Conservation (phyloP, 805 yeast genomes). For the Ogataea nitratoaversa region DNA sequence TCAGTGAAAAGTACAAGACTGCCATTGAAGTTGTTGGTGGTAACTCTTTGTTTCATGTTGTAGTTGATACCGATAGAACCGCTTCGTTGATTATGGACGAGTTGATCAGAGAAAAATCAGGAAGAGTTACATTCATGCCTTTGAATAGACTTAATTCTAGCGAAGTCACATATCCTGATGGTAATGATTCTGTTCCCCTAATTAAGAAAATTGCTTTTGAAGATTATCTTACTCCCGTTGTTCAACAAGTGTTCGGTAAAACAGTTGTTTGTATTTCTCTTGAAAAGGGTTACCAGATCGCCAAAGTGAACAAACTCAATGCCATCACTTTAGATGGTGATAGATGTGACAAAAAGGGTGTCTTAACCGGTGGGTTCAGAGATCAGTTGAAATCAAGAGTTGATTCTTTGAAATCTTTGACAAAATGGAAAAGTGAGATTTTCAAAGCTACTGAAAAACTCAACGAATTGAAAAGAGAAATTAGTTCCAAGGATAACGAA, state of each 20-base stretch:
- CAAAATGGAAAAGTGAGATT: slow-evolving; percentile 47
- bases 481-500: slow-evolving; percentile 44
- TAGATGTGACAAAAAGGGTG: slow-evolving; percentile 78
- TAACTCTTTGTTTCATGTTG: slow-evolving; percentile 76
- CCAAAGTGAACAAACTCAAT: slow-evolving; percentile 55
- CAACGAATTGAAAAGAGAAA: slow-evolving; percentile 32
- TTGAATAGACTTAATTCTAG: slow-evolving; percentile 57
- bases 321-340: slow-evolving; percentile 94
- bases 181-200: slow-evolving; percentile 69
- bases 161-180: slow-evolving; percentile 52
- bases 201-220: slow-evolving; percentile 68
- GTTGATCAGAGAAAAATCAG: slow-evolving; percentile 61
- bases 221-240: slow-evolving; percentile 55
- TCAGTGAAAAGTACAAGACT: slow-evolving; percentile 74
- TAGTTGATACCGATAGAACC: slow-evolving; percentile 82
- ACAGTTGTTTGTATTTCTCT: slow-evolving; percentile 73
- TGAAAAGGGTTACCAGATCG: slow-evolving; percentile 61
- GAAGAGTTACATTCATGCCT: slow-evolving; percentile 90
- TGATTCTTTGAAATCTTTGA: slow-evolving; percentile 59
- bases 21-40: slow-evolving; percentile 93
- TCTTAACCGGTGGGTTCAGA: slow-evolving; percentile 82
- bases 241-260: slow-evolving; percentile 75
- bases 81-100: slow-evolving; percentile 79
- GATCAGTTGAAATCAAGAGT: slow-evolving; percentile 65
- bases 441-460: slow-evolving; percentile 38